Percentiles rank a stretch among this genome's conserved stretches.
Conservation (phyloP, 768 basidiomycete genomes). For the Podaxis carcinomalis region DNA sequence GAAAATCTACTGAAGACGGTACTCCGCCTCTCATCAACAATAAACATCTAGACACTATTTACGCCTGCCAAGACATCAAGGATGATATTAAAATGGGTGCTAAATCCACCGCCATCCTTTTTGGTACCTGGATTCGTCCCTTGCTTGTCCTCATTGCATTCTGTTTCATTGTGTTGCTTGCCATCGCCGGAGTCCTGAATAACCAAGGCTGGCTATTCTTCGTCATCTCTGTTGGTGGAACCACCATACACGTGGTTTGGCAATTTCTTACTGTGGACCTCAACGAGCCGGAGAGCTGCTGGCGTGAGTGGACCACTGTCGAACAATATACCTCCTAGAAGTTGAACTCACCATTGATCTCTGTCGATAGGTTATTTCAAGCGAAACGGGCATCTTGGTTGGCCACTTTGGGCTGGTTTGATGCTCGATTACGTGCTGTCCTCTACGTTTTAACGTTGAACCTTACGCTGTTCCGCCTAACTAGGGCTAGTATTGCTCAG, state of each 20-base stretch:
- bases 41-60: conserved; percentile 49
- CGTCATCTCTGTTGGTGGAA: conserved; percentile 40
- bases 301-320: conserved; percentile 27
- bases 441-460: neutral
- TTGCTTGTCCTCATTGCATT: conserved; percentile 50
- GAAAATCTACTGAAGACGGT: neutral
- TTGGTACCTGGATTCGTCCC: conserved; percentile 54
- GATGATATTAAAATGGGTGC: conserved; percentile 75
- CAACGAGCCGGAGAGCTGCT: conserved; percentile 41
- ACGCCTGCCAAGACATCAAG: conserved; percentile 74
- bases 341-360: neutral
- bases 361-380: conserved; percentile 38
- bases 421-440: conserved; percentile 30
- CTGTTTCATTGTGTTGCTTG: conserved; percentile 47
- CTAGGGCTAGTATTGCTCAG: neutral
- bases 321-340: neutral
- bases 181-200: conserved; percentile 50
- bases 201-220: conserved; percentile 46
- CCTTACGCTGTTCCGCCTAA: neutral
- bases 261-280: conserved; percentile 42
- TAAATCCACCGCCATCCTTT: conserved; percentile 72
- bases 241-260: conserved; percentile 40
- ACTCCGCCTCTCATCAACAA: neutral
- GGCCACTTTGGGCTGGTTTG: conserved; percentile 43
- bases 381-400: conserved; percentile 41